Evolutionary conservation across 768 basidiomycete species (phyloP).

Genomic region (Amanita thiersii): DNA sequence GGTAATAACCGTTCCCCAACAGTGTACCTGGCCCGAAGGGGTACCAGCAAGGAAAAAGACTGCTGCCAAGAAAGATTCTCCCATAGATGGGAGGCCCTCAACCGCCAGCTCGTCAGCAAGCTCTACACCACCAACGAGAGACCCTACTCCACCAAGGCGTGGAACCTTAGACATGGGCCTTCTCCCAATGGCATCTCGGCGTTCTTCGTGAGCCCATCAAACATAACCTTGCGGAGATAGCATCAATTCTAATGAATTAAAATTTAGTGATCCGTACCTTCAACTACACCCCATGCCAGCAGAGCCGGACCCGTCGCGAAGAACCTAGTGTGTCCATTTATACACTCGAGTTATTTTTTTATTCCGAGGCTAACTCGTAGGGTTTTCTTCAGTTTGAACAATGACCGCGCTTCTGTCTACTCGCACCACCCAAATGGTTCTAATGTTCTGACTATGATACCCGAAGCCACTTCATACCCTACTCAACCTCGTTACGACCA

Average conservation of each 20-base stretch:
- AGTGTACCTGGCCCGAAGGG: conserved; percentile 85
- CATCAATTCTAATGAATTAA: conserved; percentile 7
- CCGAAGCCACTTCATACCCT: conserved; percentile 48
- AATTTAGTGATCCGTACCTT: conserved; percentile 35
- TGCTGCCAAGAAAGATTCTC: conserved; percentile 47
- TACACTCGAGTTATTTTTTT: conserved; percentile 2
- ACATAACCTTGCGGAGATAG: too few species aligned
- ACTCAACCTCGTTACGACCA: conserved; percentile 44
- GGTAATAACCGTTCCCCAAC: too few species aligned
- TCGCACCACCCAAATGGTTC: conserved; percentile 30
- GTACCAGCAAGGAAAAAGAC: conserved; percentile 67
- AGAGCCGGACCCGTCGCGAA: conserved; percentile 35
- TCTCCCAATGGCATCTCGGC: conserved; percentile 31
- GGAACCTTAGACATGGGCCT: conserved; percentile 32
- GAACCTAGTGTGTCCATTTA: conserved; percentile 35
- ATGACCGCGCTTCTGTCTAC: conserved; percentile 37
- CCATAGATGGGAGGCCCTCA: conserved; percentile 55
- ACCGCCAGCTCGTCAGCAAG: conserved; percentile 71
- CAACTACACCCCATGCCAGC: conserved; percentile 34
- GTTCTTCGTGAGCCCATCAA: conserved; percentile 34
- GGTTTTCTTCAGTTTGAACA: conserved; percentile 17
- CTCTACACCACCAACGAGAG: conserved; percentile 65
- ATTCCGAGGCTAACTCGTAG: conserved; percentile 7
- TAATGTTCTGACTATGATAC: conserved; percentile 46
- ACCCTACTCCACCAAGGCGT: conserved; percentile 55